These are phyloP conservation scores for Linnemannia hyalina DNA, from an alignment of 192 early-diverging fungal species.

Conservation along the genomic window DNA sequence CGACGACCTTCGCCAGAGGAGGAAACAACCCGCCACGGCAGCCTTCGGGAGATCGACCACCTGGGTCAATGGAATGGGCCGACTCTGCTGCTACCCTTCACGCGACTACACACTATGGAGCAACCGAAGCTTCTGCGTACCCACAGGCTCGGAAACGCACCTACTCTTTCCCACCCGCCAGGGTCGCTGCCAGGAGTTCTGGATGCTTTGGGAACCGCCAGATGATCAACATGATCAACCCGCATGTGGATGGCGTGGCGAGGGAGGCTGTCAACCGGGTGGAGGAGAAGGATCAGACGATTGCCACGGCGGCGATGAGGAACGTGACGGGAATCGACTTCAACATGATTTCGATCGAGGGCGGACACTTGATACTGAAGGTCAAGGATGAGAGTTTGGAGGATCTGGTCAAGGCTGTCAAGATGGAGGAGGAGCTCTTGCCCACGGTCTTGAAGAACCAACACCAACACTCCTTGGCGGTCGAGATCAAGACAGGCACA, in stretches of 20 bases:
- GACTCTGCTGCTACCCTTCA: conserved; percentile 25
- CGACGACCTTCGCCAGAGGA: background rate
- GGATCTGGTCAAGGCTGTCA: conserved; percentile 27
- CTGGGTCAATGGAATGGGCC: conserved; percentile 1
- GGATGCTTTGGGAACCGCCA: conserved; percentile 13
- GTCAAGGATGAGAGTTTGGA: conserved; percentile 62
- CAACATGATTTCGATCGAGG: conserved; percentile 37
- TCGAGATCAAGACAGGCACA: background rate
- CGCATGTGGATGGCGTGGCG: conserved; percentile 47
- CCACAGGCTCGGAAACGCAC: conserved; percentile 36
- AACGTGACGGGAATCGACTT: conserved; percentile 49
- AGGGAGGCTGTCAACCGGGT: conserved; percentile 31
- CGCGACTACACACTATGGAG: background rate
- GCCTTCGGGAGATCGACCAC: background rate
- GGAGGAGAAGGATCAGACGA: conserved; percentile 17
- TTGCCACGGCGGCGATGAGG: conserved; percentile 42
- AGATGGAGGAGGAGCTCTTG: conserved; percentile 13
- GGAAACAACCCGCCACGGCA: background rate
- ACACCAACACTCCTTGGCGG: background rate
- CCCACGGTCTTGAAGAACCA: background rate
- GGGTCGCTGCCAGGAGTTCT: conserved; percentile 17
- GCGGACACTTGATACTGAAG: conserved; percentile 57
- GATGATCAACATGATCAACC: conserved; percentile 50
- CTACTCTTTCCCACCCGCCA: conserved; percentile 53
- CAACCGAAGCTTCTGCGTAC: background rate